A percentile compares a stretch with the other conserved stretches of the same genome.
Conservation (phyloP, 495 filamentous ascomycete genomes). For the Pyronema omphalodes region DNA sequence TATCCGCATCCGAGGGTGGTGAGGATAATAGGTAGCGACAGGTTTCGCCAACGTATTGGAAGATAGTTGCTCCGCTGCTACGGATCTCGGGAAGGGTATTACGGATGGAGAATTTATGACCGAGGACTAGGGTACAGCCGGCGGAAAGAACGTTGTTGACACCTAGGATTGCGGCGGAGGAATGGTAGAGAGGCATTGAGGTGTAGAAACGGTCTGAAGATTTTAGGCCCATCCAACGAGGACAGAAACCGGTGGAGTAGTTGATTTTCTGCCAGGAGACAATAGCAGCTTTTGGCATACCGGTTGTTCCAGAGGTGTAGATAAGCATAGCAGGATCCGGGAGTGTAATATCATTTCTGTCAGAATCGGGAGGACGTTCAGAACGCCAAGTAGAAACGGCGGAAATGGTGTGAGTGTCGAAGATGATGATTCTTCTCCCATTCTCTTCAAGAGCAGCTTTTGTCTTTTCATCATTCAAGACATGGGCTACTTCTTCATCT, state of each 20-base stretch:
- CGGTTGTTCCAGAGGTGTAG: conserved; percentile 78
- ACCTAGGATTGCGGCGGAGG: conserved; percentile 58
- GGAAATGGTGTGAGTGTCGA: conserved; percentile 40
- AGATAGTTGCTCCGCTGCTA: conserved; percentile 51
- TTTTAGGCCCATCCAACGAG: conserved; percentile 38
- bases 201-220: conserved; percentile 62
- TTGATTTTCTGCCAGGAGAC: conserved; percentile 57
- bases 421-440: conserved; percentile 29
- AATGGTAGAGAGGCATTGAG: conserved; percentile 90
- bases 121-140: conserved; percentile 50
- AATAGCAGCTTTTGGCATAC: conserved; percentile 78
- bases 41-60: conserved; percentile 94
- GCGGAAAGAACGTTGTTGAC: conserved; percentile 39
- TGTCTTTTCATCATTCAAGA: conserved; percentile 31
- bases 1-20: conserved; percentile 51
- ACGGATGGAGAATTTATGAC: conserved; percentile 62
- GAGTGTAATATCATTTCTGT: conserved; percentile 32
- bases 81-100: conserved; percentile 72
- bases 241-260: conserved; percentile 35
- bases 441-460: conserved; percentile 40
- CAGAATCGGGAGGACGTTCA: conserved; percentile 43
- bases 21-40: conserved; percentile 73
- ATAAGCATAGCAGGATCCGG: conserved; percentile 56
- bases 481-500: conserved; percentile 42
- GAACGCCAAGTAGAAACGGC: conserved; percentile 40